Base-by-base conservation (phyloP, 371 early-diverging fungal species). In the Mucor circinelloides region DNA sequence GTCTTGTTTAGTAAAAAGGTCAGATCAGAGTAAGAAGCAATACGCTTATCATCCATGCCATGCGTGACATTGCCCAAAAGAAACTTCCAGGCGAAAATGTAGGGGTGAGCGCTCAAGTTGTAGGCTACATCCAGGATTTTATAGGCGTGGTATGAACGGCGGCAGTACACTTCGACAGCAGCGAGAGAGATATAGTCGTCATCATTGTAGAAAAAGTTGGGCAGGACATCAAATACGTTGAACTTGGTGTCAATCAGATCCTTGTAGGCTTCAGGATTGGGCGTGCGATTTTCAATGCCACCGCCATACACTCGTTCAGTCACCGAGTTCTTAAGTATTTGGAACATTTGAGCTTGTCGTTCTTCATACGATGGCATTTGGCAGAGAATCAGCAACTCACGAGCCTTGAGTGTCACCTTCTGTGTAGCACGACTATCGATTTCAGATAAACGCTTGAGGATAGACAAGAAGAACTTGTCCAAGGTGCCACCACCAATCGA, bases 111-210 rank as follows among this genome's bases (percentile, higher is more conserved):
- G 50, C 91, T 90, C 38, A 90, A 81, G 66, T 87, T 82, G 75
- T 94, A 93, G 74, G 90, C 91, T 66, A 92, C 87, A 67, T 92
- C 92, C 66, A 92, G 74, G 42, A 94, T 88, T 75, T 94, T 91
- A 85, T 97, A 97, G 38, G 97, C 96, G 77, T 97, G 96, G 90
- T 97, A 96, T 6, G 97, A 91, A 63, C 94, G 96, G 63, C 96
- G 91, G 63, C 95, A 93, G 82, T 99, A 99, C 23, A 95, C 95
- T 86, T 97, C 96, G 25, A 97, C 82, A 17, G 99, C 97, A 13
- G 95, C 93, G 70, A 95, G 79, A 15, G 92, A 87, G 65, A 97
- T 85, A 66, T 91, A 89, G 32, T 83, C 81, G 66, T 94, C 90
- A 28, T 76, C 78, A 72, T 97, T 90, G 77, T 93, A 95, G 80